phyloP scores from a whole-genome alignment of 2,329 filamentous ascomycete species.

The Alternaria atra region DNA sequence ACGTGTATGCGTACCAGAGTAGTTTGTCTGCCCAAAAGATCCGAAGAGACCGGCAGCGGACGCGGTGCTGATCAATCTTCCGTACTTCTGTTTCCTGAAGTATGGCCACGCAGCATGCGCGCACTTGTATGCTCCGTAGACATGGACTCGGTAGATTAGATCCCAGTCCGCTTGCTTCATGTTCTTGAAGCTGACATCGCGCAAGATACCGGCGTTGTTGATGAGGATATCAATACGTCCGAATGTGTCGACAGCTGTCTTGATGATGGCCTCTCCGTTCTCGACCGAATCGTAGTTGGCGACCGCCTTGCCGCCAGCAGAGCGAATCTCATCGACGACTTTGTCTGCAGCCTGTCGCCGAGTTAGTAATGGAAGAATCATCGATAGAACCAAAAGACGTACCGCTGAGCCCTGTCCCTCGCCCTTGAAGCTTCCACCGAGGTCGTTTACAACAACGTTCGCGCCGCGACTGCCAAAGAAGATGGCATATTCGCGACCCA shows the following conservation, averaged over 20 bases:
- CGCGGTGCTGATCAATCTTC: conserved; percentile 93
- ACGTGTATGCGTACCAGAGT: conserved; percentile 68
- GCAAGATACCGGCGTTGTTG: conserved; percentile 97
- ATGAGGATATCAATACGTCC: conserved; percentile 93
- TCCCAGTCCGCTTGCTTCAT: conserved; percentile 99
- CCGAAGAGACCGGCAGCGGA: conserved; percentile 97
- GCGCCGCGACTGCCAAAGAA: conserved; percentile 94
- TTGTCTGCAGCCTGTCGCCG: conserved; percentile 75
- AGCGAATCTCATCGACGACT: conserved; percentile 83
- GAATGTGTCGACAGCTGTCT: conserved; percentile 80
- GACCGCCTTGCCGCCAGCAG: conserved; percentile 91
- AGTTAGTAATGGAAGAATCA: conserved; percentile 18
- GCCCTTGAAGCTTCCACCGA: conserved; percentile 91
- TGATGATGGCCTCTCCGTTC: conserved; percentile 92
- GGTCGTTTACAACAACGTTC: conserved; percentile 95
- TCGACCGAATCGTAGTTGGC: conserved; percentile 98
- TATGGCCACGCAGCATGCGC: conserved; percentile 93
- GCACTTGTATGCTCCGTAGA: conserved; percentile 95
- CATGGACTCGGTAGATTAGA: conserved; percentile 89
- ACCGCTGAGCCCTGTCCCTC: conserved; percentile 90
- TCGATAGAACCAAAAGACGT: conserved; percentile 34
- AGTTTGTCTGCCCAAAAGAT: conserved; percentile 95
- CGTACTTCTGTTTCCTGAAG: conserved; percentile 99
- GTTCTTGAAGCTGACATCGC: conserved; percentile 98
- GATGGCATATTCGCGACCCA: conserved; percentile 82